These are phyloP conservation scores for Colletotrichum kahawae DNA, from an alignment of 2,329 filamentous ascomycete genomes.

Conservation along the genomic window DNA sequence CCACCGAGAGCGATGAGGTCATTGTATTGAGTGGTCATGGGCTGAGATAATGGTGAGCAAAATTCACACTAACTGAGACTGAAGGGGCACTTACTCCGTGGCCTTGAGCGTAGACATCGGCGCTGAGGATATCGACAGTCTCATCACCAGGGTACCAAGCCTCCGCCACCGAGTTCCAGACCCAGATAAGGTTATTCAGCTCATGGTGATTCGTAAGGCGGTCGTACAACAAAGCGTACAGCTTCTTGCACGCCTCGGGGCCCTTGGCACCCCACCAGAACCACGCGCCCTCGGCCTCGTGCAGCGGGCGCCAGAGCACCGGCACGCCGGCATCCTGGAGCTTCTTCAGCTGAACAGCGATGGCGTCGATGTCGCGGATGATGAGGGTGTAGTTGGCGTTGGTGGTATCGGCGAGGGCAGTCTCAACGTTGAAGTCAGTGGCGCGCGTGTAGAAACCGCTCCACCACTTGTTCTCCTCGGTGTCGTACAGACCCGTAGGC, in stretches of 20 bases:
- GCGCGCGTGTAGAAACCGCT: conserved; percentile 55
- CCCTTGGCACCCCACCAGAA: conserved; percentile 59
- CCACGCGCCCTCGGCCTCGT: conserved; percentile 56
- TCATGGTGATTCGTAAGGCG: conserved; percentile 47
- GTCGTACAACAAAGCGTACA: conserved; percentile 48
- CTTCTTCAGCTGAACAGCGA: conserved; percentile 47
- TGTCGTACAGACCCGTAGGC: conserved; percentile 51
- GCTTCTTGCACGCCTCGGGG: conserved; percentile 47
- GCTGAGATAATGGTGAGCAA: conserved; percentile 23
- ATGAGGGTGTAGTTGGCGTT: conserved; percentile 53
- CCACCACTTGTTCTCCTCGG: conserved; percentile 49
- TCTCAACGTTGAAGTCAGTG: conserved; percentile 50
- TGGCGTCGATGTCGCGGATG: conserved; percentile 51
- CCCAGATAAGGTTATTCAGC: conserved; percentile 54
- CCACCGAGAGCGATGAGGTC: conserved; percentile 43
- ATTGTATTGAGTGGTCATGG: conserved; percentile 49
- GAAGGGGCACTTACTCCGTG: conserved; percentile 40
- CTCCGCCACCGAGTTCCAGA: conserved; percentile 51
- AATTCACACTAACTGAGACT: too few species aligned
- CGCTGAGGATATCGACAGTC: conserved; percentile 50
- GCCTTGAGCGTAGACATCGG: conserved; percentile 49
- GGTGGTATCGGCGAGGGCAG: conserved; percentile 43
- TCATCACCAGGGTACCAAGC: conserved; percentile 53
- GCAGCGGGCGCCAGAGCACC: conserved; percentile 51
- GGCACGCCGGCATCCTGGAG: conserved; percentile 48